phyloP scores from a whole-genome alignment of 108 stramenopile genomes.

The Epithemia pelagica region DNA sequence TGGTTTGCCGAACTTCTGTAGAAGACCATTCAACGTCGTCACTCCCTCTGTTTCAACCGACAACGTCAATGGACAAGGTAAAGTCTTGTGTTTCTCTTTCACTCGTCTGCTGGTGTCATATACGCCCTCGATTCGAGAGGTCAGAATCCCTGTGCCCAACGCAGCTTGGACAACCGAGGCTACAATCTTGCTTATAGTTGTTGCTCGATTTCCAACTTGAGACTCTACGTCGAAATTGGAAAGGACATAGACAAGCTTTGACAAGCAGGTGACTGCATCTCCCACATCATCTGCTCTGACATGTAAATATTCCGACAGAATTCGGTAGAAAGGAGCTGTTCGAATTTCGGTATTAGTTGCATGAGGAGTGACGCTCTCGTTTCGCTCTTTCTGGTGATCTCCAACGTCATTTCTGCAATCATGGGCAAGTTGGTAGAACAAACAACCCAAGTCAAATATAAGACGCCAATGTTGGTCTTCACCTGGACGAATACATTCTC shows the following conservation, averaged over 20 bases:
- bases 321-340: not conserved
- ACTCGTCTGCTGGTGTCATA: not conserved
- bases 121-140: not conserved
- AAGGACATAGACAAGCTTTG: not conserved
- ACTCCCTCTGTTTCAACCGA: not conserved
- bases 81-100: not conserved
- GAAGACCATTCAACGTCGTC: not conserved
- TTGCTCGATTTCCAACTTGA: not conserved
- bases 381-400: no score
- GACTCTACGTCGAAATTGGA: not conserved
- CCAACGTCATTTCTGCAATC: no score
- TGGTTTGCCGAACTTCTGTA: not conserved
- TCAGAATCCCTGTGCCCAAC: not conserved
- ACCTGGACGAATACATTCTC: no score
- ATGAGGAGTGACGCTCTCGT: no score
- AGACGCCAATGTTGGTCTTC: no score
- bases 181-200: not conserved
- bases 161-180: not conserved
- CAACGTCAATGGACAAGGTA: not conserved
- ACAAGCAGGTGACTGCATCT: not conserved
- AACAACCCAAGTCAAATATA: no score
- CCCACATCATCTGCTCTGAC: not conserved
- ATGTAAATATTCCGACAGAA: not conserved
- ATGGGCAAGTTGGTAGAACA: no score
- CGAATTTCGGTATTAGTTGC: not conserved